These are phyloP conservation scores for Daldinia caldariorum DNA, from an alignment of 495 filamentous ascomycete species.

Conservation along the genomic window DNA sequence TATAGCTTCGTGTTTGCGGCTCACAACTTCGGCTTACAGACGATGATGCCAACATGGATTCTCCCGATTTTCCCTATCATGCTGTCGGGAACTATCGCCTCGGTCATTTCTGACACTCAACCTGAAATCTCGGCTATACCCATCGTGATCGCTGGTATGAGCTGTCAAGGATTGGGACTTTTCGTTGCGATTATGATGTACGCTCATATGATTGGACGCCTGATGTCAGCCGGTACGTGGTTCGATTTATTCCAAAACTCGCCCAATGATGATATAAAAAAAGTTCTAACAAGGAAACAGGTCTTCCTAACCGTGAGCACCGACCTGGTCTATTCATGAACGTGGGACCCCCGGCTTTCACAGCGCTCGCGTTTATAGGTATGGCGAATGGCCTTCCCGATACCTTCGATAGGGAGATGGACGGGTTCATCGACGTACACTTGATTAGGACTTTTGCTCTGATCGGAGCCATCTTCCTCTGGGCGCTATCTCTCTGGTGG, in stretches of 20 bases:
- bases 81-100: constrained; percentile 64
- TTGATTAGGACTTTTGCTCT: constrained; percentile 64
- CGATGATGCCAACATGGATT: constrained; percentile 66
- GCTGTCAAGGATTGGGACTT: constrained; percentile 64
- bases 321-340: constrained; percentile 77
- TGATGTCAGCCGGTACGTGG: constrained; percentile 68
- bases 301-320: constrained; percentile 60
- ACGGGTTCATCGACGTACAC: constrained; percentile 46
- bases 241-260: constrained; percentile 6
- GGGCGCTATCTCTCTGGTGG: constrained; percentile 78
- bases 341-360: constrained; percentile 75
- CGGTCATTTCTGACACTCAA: constrained; percentile 55
- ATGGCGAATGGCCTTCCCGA: constrained; percentile 64
- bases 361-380: constrained; percentile 71
- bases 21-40: constrained; percentile 49
- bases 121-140: constrained; percentile 51
- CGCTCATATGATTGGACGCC: constrained; percentile 65
- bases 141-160: constrained; percentile 62
- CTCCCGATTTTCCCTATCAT: constrained; percentile 67
- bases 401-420: constrained; percentile 46
- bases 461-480: constrained; percentile 69
- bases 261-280: background rate
- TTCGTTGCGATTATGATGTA: constrained; percentile 63
- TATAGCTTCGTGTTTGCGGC: constrained; percentile 64
- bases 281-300: constrained; percentile 29